Evolutionary conservation across 768 basidiomycete genomes (phyloP).

Genomic region (Leccinum subtestaceum): DNA sequence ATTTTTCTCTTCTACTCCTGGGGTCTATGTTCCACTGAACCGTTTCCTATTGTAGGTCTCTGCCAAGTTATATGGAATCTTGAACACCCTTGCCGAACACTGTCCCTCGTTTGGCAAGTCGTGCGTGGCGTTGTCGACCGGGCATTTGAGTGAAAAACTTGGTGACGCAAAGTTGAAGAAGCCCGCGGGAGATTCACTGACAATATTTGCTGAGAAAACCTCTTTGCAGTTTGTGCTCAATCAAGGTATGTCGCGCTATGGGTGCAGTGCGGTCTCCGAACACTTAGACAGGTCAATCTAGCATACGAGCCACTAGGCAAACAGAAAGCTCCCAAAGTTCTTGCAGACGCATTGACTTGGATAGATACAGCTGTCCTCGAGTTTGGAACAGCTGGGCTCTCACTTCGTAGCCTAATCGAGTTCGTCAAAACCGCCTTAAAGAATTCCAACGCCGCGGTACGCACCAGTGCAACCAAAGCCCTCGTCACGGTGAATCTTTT

Average conservation of each 20-base stretch:
- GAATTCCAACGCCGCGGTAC: slow-evolving; percentile 92
- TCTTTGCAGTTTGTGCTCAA: slow-evolving; percentile 91
- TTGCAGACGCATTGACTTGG: slow-evolving; percentile 89
- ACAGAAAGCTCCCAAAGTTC: slow-evolving; percentile 95
- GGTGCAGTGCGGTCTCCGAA: slow-evolving; percentile 10
- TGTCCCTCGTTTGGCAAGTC: slow-evolving; percentile 85
- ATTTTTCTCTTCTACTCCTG: slow-evolving; percentile 8
- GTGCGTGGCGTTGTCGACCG: slow-evolving; percentile 76
- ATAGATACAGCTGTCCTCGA: slow-evolving; percentile 82
- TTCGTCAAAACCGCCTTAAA: slow-evolving; percentile 84
- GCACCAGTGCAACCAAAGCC: slow-evolving; percentile 90
- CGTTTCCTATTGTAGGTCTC: slow-evolving; percentile 61
- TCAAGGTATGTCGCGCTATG: slow-evolving; percentile 60
- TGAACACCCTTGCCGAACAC: slow-evolving; percentile 67
- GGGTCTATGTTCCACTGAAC: slow-evolving; percentile 10
- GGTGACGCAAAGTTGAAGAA: slow-evolving; percentile 98
- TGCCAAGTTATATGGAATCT: slow-evolving; percentile 79
- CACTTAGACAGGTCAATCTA: slow-evolving; percentile 32
- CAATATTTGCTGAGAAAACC: slow-evolving; percentile 83
- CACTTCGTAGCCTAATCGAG: slow-evolving; percentile 81
- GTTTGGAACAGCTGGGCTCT: slow-evolving; percentile 87
- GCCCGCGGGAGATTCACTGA: slow-evolving; percentile 86
- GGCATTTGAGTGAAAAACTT: slow-evolving; percentile 87
- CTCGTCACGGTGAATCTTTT: slow-evolving; percentile 90
- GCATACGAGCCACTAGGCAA: slow-evolving; percentile 92